These are phyloP conservation scores for Pythium dissimile DNA, from an alignment of 352 stramenopile species.

Conservation along the genomic window DNA sequence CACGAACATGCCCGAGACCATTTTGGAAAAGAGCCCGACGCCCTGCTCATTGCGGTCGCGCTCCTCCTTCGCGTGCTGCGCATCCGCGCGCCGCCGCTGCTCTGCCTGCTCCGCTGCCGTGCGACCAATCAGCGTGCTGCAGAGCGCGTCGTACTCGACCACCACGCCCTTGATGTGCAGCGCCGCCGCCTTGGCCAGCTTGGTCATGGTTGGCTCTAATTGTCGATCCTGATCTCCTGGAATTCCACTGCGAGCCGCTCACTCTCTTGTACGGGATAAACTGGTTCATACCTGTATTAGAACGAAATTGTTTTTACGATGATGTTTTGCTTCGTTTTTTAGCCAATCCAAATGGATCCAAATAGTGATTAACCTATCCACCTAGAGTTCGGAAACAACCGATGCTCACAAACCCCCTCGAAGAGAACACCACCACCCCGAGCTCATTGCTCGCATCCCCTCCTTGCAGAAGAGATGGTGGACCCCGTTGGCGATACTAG, in stretches of 20 bases:
- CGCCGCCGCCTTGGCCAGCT: constrained; percentile 59
- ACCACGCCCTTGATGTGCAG: constrained; percentile 76
- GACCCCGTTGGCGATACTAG: no score
- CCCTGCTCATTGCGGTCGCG: not conserved
- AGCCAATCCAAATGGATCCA: no score
- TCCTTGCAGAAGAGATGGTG: no score
- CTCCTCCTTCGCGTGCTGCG: constrained; percentile 13
- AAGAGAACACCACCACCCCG: no score
- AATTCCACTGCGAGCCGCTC: not conserved
- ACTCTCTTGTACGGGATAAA: not conserved
- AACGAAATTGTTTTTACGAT: not conserved
- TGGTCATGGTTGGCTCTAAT: constrained; percentile 35
- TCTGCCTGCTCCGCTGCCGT: constrained; percentile 27
- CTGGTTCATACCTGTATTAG: no score
- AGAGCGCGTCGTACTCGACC: constrained; percentile 77
- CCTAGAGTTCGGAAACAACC: no score
- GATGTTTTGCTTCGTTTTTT: no score
- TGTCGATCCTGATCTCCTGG: not conserved
- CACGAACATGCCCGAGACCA: constrained; percentile 53
- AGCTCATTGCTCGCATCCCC: no score
- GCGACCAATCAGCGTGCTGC: constrained; percentile 57
- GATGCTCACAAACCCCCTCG: no score
- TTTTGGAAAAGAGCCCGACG: constrained; percentile 22
- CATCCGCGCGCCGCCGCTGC: constrained; percentile 26
- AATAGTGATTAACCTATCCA: no score